Percentiles rank a stretch among this genome's conserved stretches.
Evolutionary conservation across 1,284 basidiomycete genomes (phyloP).

Genomic region (Moesziomyces sp.): DNA sequence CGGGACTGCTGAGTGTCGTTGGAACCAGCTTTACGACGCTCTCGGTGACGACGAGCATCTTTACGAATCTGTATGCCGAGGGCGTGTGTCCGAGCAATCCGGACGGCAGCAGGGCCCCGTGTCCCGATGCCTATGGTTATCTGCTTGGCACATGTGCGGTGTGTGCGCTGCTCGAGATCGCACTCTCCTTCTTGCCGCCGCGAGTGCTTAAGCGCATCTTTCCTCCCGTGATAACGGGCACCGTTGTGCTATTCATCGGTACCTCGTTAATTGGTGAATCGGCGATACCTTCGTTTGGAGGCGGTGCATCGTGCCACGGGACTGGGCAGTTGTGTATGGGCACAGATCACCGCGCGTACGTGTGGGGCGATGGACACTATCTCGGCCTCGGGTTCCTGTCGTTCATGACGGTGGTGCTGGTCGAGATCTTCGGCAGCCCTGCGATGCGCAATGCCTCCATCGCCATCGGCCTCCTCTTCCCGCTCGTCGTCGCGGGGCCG

Average conservation of each 20-base stretch:
- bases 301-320: constrained; percentile 74
- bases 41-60: constrained; percentile 76
- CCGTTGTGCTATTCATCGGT: constrained; percentile 72
- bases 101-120: constrained; percentile 76
- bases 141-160: constrained; percentile 77
- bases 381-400: constrained; percentile 86
- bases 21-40: constrained; percentile 85
- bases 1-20: constrained; percentile 83
- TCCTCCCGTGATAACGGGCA: constrained; percentile 80
- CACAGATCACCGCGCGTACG: constrained; percentile 71
- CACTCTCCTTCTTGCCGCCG: constrained; percentile 77
- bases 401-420: constrained; percentile 79
- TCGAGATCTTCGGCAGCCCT: constrained; percentile 78
- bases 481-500: constrained; percentile 54
- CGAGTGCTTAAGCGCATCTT: constrained; percentile 76
- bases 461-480: constrained; percentile 65
- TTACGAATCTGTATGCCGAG: constrained; percentile 79
- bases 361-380: constrained; percentile 82
- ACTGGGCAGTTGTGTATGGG: constrained; percentile 72
- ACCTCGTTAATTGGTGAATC: constrained; percentile 78
- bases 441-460: constrained; percentile 77
- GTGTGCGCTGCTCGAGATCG: constrained; percentile 83
- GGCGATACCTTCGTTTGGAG: constrained; percentile 82
- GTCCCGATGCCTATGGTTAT: constrained; percentile 71
- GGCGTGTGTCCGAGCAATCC: constrained; percentile 78